Evolutionary conservation across 352 stramenopile species (phyloP), one percentile per base, ranked within the genome.

Genomic region (Phytophthora pinifolia): DNA sequence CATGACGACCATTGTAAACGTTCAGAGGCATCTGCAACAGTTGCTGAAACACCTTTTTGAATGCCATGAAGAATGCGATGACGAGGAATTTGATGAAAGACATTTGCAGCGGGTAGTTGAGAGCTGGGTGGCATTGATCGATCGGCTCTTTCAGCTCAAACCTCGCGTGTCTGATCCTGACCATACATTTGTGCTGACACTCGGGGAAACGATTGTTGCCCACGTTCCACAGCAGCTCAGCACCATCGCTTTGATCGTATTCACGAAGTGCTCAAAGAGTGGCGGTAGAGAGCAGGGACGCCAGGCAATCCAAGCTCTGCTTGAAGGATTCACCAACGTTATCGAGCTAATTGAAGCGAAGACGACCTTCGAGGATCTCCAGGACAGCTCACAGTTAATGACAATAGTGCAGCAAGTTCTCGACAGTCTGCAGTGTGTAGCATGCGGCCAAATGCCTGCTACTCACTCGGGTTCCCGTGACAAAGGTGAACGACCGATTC

Each of bases 191-290:
- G 20, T 10, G 4, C 25, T 10, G 7, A 39, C 45, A 8, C 13
- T 54, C 17, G 5, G 15, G 6, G 13, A 62, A 38, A 27, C 34
- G 6, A 0, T 56, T 12, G 38, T 39, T 12, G 37, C 36, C 33
- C 12, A 31, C 4, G 36, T 66, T 41, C 58, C 58, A 13, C 17
- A 35, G 2, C 43, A 56, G 17, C 58, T 66, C 15, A 44, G 31
- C 22, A 12, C 12, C 1, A 41, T 56, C 2, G 31, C 45, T 3
- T 25, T 66, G 43, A 30, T 10, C 8, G n/a, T 18, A 6, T 62
- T 66, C 29, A 62, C 32, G 13, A 37, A 44, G 10, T 53, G 17
- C 15, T 47, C 14, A 3, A 50, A 38, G 17, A n/a, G 9, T 43
- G 59, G 46, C 0, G 33, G 54, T 6, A 34, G 46, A 50, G 52